Evolutionary conservation across 768 basidiomycete genomes (phyloP).

Genomic region (Macrolepiota albuminosa): DNA sequence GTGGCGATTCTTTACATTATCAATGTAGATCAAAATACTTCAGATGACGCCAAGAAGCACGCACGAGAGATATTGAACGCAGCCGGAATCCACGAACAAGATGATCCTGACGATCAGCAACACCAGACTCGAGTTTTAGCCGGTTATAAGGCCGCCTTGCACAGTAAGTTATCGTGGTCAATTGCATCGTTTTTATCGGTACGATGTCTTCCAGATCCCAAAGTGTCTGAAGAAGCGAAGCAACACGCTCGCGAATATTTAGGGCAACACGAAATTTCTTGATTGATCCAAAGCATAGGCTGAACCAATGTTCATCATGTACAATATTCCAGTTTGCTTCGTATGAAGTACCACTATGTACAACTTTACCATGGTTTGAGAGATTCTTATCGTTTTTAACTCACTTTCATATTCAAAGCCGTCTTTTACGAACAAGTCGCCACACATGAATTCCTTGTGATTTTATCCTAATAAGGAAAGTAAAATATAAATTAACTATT

Average conservation of each 20-base stretch:
- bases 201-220: slow-evolving; percentile 5
- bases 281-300: not conserved
- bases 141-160: slow-evolving; percentile 52
- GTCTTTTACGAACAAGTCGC: too few species aligned
- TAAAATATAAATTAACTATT: too few species aligned
- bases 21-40: slow-evolving; percentile 34
- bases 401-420: too few species aligned
- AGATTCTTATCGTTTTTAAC: too few species aligned
- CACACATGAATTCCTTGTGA: too few species aligned
- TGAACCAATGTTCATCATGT: not conserved
- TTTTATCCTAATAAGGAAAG: too few species aligned
- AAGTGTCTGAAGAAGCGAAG: slow-evolving; percentile 16
- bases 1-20: not conserved
- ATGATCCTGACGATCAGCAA: slow-evolving; percentile 26
- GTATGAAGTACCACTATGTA: too few species aligned
- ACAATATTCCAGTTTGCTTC: too few species aligned
- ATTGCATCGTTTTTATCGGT: not conserved
- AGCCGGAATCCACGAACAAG: slow-evolving; percentile 29
- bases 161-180: slow-evolving; percentile 28
- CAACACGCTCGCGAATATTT: slow-evolving; percentile 11
- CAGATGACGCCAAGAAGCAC: slow-evolving; percentile 45
- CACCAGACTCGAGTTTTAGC: slow-evolving; percentile 44
- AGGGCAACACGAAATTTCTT: slow-evolving; percentile 7
- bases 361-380: too few species aligned
- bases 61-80: slow-evolving; percentile 50